Conservation (phyloP, 257 asterid genomes). For the Nemophila menziesii region DNA sequence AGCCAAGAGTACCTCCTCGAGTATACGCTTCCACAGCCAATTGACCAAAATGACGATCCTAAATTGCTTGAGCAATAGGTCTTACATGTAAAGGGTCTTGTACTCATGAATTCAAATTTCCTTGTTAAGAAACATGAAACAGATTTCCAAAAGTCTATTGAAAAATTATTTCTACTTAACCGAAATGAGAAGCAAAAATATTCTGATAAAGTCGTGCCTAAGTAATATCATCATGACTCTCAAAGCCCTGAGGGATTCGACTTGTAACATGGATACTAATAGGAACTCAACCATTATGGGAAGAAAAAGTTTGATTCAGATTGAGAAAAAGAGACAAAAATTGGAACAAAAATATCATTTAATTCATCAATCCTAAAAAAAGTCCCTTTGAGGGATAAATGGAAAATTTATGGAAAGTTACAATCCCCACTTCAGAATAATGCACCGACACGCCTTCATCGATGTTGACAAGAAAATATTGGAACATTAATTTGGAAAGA, state of each 20-base stretch:
- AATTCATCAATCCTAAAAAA: background rate
- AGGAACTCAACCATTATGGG: no score
- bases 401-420: conserved; percentile 3
- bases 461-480: background rate
- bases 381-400: background rate
- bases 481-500: no score
- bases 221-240: conserved; percentile 7
- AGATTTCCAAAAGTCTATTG: conserved; percentile 2
- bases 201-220: conserved; percentile 3
- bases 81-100: no score
- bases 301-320: background rate
- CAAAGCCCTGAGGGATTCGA: conserved; percentile 6
- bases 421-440: conserved; percentile 6
- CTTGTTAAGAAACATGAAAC: conserved; percentile 5
- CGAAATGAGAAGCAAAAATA: conserved; percentile 7
- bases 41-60: no score
- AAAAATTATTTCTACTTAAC: conserved; percentile 8
- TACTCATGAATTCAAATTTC: no score
- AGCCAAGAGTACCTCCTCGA: no score
- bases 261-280: no score
- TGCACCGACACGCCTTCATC: conserved; percentile 7
- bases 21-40: no score
- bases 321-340: background rate
- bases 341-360: background rate
- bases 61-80: no score